Evolutionary conservation across 2,329 filamentous ascomycete species (phyloP).

Genomic region (Monosporascus sp.): DNA sequence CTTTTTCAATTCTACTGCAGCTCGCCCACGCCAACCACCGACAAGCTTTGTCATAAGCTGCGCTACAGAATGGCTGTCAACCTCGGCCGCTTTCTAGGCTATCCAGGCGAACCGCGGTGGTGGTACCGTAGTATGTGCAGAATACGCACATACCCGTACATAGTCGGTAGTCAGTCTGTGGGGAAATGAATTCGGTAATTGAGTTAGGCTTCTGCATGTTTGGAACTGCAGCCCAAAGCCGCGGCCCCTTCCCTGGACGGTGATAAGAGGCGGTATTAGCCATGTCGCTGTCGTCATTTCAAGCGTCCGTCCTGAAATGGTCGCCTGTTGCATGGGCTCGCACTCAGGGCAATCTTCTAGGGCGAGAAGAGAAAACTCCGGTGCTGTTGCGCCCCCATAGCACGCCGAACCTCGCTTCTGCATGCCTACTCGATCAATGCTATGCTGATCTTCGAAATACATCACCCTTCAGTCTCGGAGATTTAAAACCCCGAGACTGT

Average conservation of each 20-base stretch:
- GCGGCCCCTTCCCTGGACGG: not conserved
- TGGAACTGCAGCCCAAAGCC: too few relatives aligned
- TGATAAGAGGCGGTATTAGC: not conserved
- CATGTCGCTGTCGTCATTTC: not conserved
- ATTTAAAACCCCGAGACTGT: too few relatives aligned
- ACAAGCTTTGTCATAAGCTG: not conserved
- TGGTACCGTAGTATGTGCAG: not conserved
- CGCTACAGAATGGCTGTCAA: not conserved
- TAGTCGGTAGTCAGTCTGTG: not conserved
- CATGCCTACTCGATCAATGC: too few relatives aligned
- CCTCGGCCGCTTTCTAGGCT: not conserved
- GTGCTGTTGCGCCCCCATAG: too few relatives aligned
- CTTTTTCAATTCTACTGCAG: not conserved
- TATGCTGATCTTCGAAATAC: too few relatives aligned
- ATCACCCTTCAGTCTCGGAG: too few relatives aligned
- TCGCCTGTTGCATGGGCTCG: too few relatives aligned
- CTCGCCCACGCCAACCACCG: not conserved
- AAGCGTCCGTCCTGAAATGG: too few relatives aligned
- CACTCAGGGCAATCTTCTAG: too few relatives aligned
- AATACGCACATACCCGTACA: not conserved
- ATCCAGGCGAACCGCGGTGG: not conserved
- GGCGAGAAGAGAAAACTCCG: too few relatives aligned
- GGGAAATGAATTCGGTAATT: not conserved
- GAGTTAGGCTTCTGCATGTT: not conserved
- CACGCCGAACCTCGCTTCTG: too few relatives aligned